These are phyloP conservation scores for Hypomontagnella monticulosa DNA, from an alignment of 495 filamentous ascomycete genomes.

Conservation along the genomic window DNA sequence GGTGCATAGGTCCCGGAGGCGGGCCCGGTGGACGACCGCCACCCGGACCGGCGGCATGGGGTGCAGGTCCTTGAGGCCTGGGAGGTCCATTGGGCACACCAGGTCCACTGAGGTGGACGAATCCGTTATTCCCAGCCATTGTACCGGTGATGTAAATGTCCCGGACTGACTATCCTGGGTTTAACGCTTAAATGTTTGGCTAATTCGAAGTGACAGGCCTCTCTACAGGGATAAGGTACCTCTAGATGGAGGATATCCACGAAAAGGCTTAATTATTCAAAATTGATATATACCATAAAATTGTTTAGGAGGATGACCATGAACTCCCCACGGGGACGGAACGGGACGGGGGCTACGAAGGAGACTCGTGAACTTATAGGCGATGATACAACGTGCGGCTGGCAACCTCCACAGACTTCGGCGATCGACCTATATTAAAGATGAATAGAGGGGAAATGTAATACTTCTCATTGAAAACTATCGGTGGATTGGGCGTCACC, in stretches of 20 bases:
- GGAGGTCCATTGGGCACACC: neutral
- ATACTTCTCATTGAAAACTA: too few relatives aligned
- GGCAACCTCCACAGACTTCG: neutral
- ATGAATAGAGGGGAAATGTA: too few relatives aligned
- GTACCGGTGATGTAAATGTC: neutral
- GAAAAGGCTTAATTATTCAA: too few relatives aligned
- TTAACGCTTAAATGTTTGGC: too few relatives aligned
- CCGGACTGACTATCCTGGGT: neutral
- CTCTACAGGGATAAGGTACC: too few relatives aligned
- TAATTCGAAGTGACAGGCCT: too few relatives aligned
- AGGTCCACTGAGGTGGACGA: neutral
- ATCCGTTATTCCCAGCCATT: slow-evolving; percentile 14
- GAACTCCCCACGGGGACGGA: neutral
- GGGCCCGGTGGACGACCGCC: slow-evolving; percentile 8
- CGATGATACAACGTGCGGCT: neutral
- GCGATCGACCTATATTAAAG: neutral
- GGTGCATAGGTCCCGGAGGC: neutral
- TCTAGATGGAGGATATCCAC: neutral
- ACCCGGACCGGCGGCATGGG: neutral
- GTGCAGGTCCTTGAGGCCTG: slow-evolving; percentile 1
- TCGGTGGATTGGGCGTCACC: too few relatives aligned
- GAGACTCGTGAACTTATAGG: slow-evolving; percentile 10
- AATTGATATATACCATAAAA: too few relatives aligned
- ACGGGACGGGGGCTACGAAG: neutral
- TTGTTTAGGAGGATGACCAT: neutral